Base-by-base conservation (phyloP, 768 basidiomycete species). In the Lactarius tabidus region DNA sequence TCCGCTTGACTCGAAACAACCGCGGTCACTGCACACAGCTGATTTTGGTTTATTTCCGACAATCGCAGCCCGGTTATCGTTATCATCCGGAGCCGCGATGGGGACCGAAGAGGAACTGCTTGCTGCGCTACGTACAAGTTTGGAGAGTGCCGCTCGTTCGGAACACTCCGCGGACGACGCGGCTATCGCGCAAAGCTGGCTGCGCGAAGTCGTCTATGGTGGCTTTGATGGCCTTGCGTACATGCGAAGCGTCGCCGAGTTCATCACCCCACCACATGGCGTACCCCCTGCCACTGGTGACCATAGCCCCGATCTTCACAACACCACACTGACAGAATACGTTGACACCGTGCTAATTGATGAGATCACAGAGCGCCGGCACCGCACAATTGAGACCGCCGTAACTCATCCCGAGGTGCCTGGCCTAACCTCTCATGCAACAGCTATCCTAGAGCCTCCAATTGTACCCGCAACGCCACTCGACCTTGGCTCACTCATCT, bases 221-320 rank as follows among this genome's bases (percentile, higher is more conserved):
- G 90, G 91, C 54, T 79, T 85, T 0, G 89, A 90, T 62, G 90
- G 91, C 1, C 75, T 85, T 31, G 90, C 90, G 6, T 92, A 92
- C 72, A 81, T 87, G 59, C 79, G 87, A 65, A 92, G 91, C 72
- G 70, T 93, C 61, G 90, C 89, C 29, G 87, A 89, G 74, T 93
- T 92, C 67, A 79, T 87, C 36, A 72, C 77, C 6, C 72, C 73
- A 20, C 71, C 77, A 28, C 62, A 52, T 45, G 62, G 61, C n/a
- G 14, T 26, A 58, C 31, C 48, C 51, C 10, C 48, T 23, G 29
- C 54, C 20, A 6, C 10, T 56, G 38, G 18, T 23, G 64, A 39
- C 35, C 61, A 38, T 36, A 29, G 31, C 2, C 29, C 33, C 18
- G 38, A 59, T n/a, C n/a, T 48, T 28, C 29, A 26, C 18, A 36